Conservation (phyloP, 176 grass and related monocot genomes). For the Puya raimondii region DNA sequence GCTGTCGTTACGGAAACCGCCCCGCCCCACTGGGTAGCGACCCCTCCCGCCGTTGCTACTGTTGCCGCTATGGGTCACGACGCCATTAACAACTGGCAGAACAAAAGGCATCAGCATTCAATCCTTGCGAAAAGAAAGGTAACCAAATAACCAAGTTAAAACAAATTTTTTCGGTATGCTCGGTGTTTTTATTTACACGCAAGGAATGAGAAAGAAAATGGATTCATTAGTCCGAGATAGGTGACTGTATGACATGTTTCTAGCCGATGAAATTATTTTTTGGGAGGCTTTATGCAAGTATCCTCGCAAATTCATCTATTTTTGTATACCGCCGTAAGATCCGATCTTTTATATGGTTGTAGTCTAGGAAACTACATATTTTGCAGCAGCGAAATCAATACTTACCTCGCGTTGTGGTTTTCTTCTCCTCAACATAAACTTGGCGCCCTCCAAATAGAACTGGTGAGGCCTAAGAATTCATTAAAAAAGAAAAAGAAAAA, state of each 20-base stretch:
- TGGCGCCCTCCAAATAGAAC: slow-evolving; percentile 33
- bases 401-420: slow-evolving; percentile 43
- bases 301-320: no score
- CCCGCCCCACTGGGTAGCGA: slow-evolving; percentile 35
- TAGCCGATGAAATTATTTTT: no score
- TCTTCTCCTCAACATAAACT: slow-evolving; percentile 49
- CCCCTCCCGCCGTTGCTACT: slow-evolving; percentile 20
- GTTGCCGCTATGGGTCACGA: slow-evolving; percentile 10
- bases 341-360: no score
- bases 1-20: slow-evolving; percentile 36
- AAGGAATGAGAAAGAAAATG: neutral
- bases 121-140: neutral
- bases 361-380: no score
- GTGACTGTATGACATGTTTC: no score
- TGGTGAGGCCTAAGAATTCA: slow-evolving; percentile 47
- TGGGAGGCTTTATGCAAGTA: no score
- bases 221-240: neutral
- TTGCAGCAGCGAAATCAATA: neutral
- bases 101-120: slow-evolving; percentile 2
- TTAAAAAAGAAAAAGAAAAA: no score
- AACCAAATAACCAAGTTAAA: no score
- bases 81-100: slow-evolving; percentile 13
- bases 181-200: neutral
- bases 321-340: no score
- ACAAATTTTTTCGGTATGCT: no score